phyloP scores from a whole-genome alignment of 108 stramenopile genomes.

The Discostella pseudostelligera region DNA sequence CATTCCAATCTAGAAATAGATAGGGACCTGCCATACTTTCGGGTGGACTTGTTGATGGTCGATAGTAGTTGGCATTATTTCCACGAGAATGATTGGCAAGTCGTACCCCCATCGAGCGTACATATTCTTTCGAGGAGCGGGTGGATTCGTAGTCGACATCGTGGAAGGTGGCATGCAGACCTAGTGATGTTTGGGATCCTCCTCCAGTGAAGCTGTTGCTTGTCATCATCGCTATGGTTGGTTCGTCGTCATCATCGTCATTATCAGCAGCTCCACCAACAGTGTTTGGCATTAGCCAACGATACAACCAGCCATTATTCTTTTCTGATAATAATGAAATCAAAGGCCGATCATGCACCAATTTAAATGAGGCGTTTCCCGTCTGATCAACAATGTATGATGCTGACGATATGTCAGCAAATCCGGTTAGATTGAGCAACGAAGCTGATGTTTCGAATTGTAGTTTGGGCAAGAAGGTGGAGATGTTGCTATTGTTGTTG shows the following conservation, averaged over 20 bases:
- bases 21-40: slow-evolving; percentile 53
- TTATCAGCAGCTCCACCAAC: background rate
- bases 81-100: slow-evolving; percentile 55
- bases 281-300: slow-evolving; percentile 33
- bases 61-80: slow-evolving; percentile 9
- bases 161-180: slow-evolving; percentile 52
- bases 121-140: slow-evolving; percentile 72
- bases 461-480: slow-evolving; percentile 57
- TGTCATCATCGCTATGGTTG: slow-evolving; percentile 19
- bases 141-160: slow-evolving; percentile 70
- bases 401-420: slow-evolving; percentile 57
- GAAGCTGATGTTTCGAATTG: slow-evolving; percentile 75
- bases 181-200: slow-evolving; percentile 44
- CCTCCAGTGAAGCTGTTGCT: slow-evolving; percentile 18
- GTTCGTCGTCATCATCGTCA: background rate
- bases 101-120: slow-evolving; percentile 47
- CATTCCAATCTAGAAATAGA: slow-evolving; percentile 68
- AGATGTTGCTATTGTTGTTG: too few species aligned
- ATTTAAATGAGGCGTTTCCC: slow-evolving; percentile 41
- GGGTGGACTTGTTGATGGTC: slow-evolving; percentile 29
- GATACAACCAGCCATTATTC: slow-evolving; percentile 15
- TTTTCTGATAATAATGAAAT: slow-evolving; percentile 50
- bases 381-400: slow-evolving; percentile 76
- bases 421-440: slow-evolving; percentile 67
- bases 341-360: slow-evolving; percentile 71